Evolutionary conservation across 2,329 filamentous ascomycete species (phyloP), one percentile per base, ranked within the genome.

Genomic region (Xylaria sp.): DNA sequence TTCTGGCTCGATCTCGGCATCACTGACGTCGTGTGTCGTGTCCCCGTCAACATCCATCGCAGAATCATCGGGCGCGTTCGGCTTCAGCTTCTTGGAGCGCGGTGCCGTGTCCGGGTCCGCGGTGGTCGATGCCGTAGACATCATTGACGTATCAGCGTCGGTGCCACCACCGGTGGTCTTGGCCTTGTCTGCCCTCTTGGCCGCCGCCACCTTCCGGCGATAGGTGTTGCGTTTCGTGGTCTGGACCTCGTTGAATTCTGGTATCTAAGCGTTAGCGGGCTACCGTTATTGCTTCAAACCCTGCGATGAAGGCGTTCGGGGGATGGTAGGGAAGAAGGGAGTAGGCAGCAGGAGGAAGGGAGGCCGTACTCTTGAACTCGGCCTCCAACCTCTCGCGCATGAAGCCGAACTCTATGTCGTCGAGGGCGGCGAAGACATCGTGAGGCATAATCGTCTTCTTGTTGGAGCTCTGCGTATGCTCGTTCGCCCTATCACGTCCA

Each of bases 361-460:
- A 13, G 9, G 4, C 77, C 85, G 44, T 70, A 91, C 88, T 91
- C 39, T 84, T 82, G 68, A 92, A 87, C 71, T 93, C 90, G 5
- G 85, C 87, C 71, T 93, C 87, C 26, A 93, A 76, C 29, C 85
- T 78, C 51, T 77, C 77, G 13, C 83, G 82, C 51, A 91, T 76
- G 68, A 92, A 92, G n/a, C 79, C 79, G 44, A 90, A 90, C 69
- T 93, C 90, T 43, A 87, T 82, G 37, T 90, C 87, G n/a, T 89
- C 85, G 43, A 94, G 79, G 0, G 89, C 90, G 45, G 86, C 85
- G 66, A 92, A 86, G 39, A 94, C 88, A 68, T 93, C 89, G 39
- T 81, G 79, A 0, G 89, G 88, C 64, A 84, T 81, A 63, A 94
- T 88, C 0, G 89, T 93, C 76, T 92, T 92, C 69, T 91, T 89